Evolutionary conservation across 805 yeast genomes (phyloP).

Genomic region (Diddensiella transvaalensis): DNA sequence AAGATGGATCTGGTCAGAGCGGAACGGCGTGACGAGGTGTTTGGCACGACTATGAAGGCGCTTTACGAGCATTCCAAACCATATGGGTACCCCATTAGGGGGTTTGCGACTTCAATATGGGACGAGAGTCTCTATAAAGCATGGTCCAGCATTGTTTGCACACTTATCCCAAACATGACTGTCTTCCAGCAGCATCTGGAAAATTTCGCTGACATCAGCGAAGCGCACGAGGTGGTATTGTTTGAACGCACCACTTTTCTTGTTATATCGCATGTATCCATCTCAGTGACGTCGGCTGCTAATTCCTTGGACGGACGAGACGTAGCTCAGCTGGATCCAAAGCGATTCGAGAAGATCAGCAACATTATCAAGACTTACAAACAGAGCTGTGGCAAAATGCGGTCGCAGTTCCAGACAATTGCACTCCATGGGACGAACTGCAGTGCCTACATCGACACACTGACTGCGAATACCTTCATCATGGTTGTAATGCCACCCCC

Average conservation of each 20-base stretch:
- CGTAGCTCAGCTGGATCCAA: conserved; percentile 62
- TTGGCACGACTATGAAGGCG: conserved; percentile 78
- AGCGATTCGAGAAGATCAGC: conserved; percentile 89
- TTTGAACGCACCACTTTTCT: conserved; percentile 93
- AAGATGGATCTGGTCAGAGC: conserved; percentile 94
- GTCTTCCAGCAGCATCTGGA: conserved; percentile 71
- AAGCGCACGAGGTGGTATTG: conserved; percentile 84
- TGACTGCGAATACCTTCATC: conserved; percentile 42
- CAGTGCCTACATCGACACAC: conserved; percentile 39
- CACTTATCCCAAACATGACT: conserved; percentile 87
- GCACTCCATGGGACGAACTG: conserved; percentile 55
- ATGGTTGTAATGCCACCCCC: conserved; percentile 41
- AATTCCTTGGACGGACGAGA: too few species aligned
- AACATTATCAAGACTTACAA: conserved; percentile 92
- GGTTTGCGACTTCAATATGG: conserved; percentile 96
- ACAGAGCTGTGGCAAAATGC: conserved; percentile 82
- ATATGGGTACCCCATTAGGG: conserved; percentile 63
- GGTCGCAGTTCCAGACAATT: conserved; percentile 77
- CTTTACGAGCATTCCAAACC: conserved; percentile 72
- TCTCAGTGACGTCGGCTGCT: conserved; percentile 18
- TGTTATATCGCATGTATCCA: conserved; percentile 54
- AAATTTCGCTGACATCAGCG: conserved; percentile 66
- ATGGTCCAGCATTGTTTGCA: conserved; percentile 94
- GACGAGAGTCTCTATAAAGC: conserved; percentile 94
- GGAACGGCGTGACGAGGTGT: conserved; percentile 79